Percentiles rank a stretch among this genome's conserved stretches.
These are phyloP conservation scores for Suhomyces canberraensis DNA, from an alignment of 805 yeast genomes.

Conservation along the genomic window DNA sequence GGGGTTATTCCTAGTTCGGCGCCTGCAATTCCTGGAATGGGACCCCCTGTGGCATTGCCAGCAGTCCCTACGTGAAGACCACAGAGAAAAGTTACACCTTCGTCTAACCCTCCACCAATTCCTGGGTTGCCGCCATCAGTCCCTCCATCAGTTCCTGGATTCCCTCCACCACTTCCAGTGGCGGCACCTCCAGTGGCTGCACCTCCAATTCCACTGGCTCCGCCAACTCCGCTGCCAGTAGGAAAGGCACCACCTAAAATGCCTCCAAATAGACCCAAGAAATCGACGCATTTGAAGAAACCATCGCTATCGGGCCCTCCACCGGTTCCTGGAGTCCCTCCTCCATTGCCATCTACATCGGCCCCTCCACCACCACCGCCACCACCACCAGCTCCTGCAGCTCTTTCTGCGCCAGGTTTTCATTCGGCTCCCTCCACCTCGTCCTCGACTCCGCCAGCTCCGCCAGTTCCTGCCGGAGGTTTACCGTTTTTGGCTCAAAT, in stretches of 20 bases:
- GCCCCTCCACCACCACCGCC: slow-evolving; percentile 10
- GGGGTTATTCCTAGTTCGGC: slow-evolving; percentile 36
- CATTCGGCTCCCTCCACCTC: slow-evolving; percentile 5
- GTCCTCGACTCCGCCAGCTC: slow-evolving; percentile 13
- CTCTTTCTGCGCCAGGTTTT: slow-evolving; percentile 9
- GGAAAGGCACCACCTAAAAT: slow-evolving; percentile 25
- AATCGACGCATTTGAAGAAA: slow-evolving; percentile 31
- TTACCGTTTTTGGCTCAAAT: slow-evolving; percentile 51
- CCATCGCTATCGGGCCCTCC: slow-evolving; percentile 1
- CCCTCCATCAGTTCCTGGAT: background rate
- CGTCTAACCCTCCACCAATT: slow-evolving; percentile 13
- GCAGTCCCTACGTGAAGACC: slow-evolving; percentile 23
- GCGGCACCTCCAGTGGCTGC: slow-evolving; percentile 9
- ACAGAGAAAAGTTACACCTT: slow-evolving; percentile 13
- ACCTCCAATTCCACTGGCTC: slow-evolving; percentile 11
- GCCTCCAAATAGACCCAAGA: slow-evolving; percentile 41
- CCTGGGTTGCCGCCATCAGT: slow-evolving; percentile 16
- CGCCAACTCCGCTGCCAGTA: slow-evolving; percentile 10
- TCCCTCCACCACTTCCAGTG: slow-evolving; percentile 6
- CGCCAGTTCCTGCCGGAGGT: slow-evolving; percentile 29
- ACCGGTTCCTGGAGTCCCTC: slow-evolving; percentile 4
- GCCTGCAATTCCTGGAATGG: slow-evolving; percentile 32
- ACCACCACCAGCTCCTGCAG: slow-evolving; percentile 9
- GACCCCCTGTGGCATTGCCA: slow-evolving; percentile 9
- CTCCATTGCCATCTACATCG: slow-evolving; percentile 8